A percentile compares a stretch with the other conserved stretches of the same genome.
Conservation (phyloP, 345 rosid genomes). For the Eucalyptus pauciflora region DNA sequence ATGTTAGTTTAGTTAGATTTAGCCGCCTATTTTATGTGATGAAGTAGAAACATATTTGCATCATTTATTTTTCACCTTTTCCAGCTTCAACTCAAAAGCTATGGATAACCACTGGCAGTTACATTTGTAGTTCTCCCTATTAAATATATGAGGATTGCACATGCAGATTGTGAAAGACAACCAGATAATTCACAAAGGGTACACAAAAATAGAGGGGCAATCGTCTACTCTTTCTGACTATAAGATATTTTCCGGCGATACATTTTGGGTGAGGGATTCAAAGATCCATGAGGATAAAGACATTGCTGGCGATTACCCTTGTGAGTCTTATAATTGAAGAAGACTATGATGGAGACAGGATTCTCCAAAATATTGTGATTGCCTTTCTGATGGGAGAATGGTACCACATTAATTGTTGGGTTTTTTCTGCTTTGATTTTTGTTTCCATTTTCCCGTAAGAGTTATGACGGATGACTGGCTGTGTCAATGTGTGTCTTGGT, state of each 20-base stretch:
- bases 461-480: not conserved
- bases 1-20: no score
- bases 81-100: no score
- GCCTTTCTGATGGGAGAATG: not conserved
- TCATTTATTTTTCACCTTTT: no score
- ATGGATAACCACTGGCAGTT: no score
- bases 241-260: conserved; percentile 75
- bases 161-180: conserved; percentile 84
- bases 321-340: not conserved
- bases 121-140: not conserved
- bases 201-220: conserved; percentile 57
- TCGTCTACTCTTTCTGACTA: conserved; percentile 81
- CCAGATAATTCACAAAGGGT: conserved; percentile 81
- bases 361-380: not conserved
- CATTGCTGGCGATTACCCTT: conserved; percentile 50
- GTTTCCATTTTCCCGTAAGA: not conserved
- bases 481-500: not conserved
- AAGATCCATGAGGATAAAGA: conserved; percentile 84
- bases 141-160: not conserved
- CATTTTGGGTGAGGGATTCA: conserved; percentile 90
- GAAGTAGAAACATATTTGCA: no score
- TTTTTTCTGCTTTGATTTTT: not conserved
- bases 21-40: no score
- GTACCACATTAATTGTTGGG: not conserved
- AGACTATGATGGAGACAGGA: not conserved